Conservation (phyloP, 1,139 yeast species). For the Yamadazyma sp. region DNA sequence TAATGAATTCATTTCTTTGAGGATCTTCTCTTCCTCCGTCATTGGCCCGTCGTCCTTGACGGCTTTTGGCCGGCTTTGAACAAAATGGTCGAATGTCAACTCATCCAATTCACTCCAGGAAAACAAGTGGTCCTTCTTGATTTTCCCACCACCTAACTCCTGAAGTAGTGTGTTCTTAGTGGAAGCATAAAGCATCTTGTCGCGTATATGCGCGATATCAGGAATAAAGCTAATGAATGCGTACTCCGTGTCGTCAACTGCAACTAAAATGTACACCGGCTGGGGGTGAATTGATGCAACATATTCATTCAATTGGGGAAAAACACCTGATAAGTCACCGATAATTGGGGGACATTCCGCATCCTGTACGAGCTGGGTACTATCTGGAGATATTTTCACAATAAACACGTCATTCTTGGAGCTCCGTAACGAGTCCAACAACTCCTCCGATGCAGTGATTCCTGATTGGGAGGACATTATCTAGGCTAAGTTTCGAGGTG, state of each 20-base stretch:
- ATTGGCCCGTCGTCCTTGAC: slow-evolving; percentile 44
- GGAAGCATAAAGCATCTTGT: slow-evolving; percentile 93
- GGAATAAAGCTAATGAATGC: slow-evolving; percentile 85
- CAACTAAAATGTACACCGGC: slow-evolving; percentile 61
- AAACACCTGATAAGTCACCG: slow-evolving; percentile 30
- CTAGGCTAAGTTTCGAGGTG: not conserved
- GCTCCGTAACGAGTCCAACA: slow-evolving; percentile 33
- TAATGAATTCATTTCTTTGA: slow-evolving; percentile 45
- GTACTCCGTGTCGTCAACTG: slow-evolving; percentile 26
- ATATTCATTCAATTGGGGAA: slow-evolving; percentile 32
- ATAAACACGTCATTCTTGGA: slow-evolving; percentile 28
- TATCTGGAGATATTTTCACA: slow-evolving; percentile 45
- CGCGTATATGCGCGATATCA: slow-evolving; percentile 76
- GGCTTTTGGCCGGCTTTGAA: slow-evolving; percentile 10
- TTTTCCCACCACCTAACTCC: slow-evolving; percentile 66
- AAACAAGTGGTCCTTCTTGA: slow-evolving; percentile 50
- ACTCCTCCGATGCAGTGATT: slow-evolving; percentile 51
- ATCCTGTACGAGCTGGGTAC: slow-evolving; percentile 45
- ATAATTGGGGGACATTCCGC: slow-evolving; percentile 28
- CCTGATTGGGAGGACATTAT: slow-evolving; percentile 74
- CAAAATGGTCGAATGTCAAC: slow-evolving; percentile 51
- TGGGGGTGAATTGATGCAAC: slow-evolving; percentile 40
- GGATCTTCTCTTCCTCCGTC: slow-evolving; percentile 60
- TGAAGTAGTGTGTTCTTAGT: slow-evolving; percentile 74
- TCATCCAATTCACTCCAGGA: slow-evolving; percentile 64